phyloP scores from a whole-genome alignment of 1,284 basidiomycete species.

The Sanghuangporus baumii region DNA sequence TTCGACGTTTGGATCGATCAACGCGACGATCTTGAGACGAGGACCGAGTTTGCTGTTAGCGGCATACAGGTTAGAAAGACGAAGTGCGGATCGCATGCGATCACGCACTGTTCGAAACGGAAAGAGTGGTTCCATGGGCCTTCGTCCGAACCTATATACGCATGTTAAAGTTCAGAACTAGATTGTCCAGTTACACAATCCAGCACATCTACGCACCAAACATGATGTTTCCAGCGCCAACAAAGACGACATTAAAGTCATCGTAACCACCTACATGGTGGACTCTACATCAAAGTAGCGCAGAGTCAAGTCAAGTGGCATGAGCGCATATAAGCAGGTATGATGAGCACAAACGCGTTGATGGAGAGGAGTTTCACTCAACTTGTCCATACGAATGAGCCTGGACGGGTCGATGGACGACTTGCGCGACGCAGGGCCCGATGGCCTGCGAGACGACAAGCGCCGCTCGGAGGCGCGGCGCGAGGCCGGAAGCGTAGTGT shows the following conservation, averaged over 20 bases:
- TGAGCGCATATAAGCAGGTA: conserved; percentile 13
- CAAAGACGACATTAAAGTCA: conserved; percentile 86
- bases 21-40: conserved; percentile 91
- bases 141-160: conserved; percentile 62
- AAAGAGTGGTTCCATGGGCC: conserved; percentile 95
- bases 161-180: too few species aligned
- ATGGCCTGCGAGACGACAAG: conserved; percentile 30
- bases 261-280: conserved; percentile 48
- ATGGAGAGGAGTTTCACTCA: conserved; percentile 20
- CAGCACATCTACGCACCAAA: conserved; percentile 52
- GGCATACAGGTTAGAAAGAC: conserved; percentile 19
- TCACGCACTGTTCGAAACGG: conserved; percentile 80
- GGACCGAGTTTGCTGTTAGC: conserved; percentile 83
- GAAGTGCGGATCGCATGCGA: neutral
- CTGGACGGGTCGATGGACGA: conserved; percentile 70
- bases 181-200: conserved; percentile 2
- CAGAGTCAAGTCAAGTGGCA: neutral
- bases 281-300: neutral
- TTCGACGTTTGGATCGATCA: conserved; percentile 87
- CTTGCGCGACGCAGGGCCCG: conserved; percentile 42
- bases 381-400: conserved; percentile 78
- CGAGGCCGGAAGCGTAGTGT: conserved; percentile 22
- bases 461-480: conserved; percentile 31
- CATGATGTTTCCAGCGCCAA: conserved; percentile 94
- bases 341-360: neutral